Percentiles rank a stretch among this genome's conserved stretches.
These are phyloP conservation scores for Rusavskia elegans DNA, from an alignment of 495 filamentous ascomycete genomes.

Conservation along the genomic window DNA sequence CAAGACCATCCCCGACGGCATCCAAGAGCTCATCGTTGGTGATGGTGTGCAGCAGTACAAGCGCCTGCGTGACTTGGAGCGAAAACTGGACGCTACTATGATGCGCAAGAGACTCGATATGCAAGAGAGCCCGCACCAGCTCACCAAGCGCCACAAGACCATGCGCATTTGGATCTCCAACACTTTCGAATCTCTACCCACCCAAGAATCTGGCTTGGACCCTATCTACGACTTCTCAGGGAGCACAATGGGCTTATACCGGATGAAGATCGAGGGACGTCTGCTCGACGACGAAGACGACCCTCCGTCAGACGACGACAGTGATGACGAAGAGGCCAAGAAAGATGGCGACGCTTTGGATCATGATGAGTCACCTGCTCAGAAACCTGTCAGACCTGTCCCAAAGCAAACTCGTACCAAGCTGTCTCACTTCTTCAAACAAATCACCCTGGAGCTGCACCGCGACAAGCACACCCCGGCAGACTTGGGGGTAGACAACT, in stretches of 20 bases:
- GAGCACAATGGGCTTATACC: slow-evolving; percentile 56
- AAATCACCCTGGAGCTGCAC: slow-evolving; percentile 77
- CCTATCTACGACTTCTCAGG: slow-evolving; percentile 60
- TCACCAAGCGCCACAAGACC: slow-evolving; percentile 70
- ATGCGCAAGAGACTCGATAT: slow-evolving; percentile 87
- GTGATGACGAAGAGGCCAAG: slow-evolving; percentile 38
- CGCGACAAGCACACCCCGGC: slow-evolving; percentile 33
- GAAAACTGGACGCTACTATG: slow-evolving; percentile 83
- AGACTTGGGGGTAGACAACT: slow-evolving; percentile 37
- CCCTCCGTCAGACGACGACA: slow-evolving; percentile 28
- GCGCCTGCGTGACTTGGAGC: slow-evolving; percentile 70
- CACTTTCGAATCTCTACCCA: slow-evolving; percentile 83
- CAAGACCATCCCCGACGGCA: slow-evolving; percentile 78
- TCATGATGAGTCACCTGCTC: slow-evolving; percentile 27
- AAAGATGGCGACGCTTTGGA: slow-evolving; percentile 43
- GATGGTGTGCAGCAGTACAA: slow-evolving; percentile 73
- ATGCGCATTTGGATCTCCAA: slow-evolving; percentile 93
- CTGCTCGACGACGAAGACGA: slow-evolving; percentile 62
- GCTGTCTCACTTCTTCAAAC: slow-evolving; percentile 93
- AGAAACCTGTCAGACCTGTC: slow-evolving; percentile 29
- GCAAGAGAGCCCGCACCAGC: slow-evolving; percentile 56
- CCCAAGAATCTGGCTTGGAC: slow-evolving; percentile 57
- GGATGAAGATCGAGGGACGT: slow-evolving; percentile 86
- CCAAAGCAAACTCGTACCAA: slow-evolving; percentile 29
- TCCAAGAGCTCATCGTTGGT: slow-evolving; percentile 65